phyloP scores from a whole-genome alignment of 1,139 yeast species.

The Blastobotrys persicus region DNA sequence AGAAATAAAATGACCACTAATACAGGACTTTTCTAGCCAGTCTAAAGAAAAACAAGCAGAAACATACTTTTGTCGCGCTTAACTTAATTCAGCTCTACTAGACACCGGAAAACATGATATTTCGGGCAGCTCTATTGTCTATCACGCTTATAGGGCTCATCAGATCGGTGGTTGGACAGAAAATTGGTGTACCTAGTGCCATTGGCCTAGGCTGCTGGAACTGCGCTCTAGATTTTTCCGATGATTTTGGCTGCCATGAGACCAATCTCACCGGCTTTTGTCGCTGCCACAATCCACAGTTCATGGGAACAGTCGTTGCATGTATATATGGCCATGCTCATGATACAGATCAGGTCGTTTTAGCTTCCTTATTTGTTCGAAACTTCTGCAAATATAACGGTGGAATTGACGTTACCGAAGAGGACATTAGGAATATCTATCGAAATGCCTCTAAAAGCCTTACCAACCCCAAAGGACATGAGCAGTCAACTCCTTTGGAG shows the following conservation, averaged over 20 bases:
- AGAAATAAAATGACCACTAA: too few species aligned
- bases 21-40: too few species aligned
- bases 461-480: conserved; percentile 15
- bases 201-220: conserved; percentile 30
- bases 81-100: neutral
- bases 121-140: neutral
- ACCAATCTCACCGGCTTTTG: conserved; percentile 18
- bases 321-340: conserved; percentile 25
- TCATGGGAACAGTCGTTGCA: conserved; percentile 26
- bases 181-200: conserved; percentile 26
- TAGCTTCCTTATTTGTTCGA: conserved; percentile 24
- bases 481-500: conserved; percentile 3
- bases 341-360: conserved; percentile 22
- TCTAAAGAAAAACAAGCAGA: too few species aligned
- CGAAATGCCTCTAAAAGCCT: conserved; percentile 15
- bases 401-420: conserved; percentile 14
- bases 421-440: conserved; percentile 21
- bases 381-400: conserved; percentile 23
- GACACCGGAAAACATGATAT: neutral
- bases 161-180: conserved; percentile 14
- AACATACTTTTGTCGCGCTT: too few species aligned
- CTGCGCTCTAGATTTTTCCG: conserved; percentile 26
- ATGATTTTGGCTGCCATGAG: conserved; percentile 22
- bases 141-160: neutral
- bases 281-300: conserved; percentile 24